phyloP scores from a whole-genome alignment of 2,329 filamentous ascomycete species.

The Alternaria novae-zelandiae region DNA sequence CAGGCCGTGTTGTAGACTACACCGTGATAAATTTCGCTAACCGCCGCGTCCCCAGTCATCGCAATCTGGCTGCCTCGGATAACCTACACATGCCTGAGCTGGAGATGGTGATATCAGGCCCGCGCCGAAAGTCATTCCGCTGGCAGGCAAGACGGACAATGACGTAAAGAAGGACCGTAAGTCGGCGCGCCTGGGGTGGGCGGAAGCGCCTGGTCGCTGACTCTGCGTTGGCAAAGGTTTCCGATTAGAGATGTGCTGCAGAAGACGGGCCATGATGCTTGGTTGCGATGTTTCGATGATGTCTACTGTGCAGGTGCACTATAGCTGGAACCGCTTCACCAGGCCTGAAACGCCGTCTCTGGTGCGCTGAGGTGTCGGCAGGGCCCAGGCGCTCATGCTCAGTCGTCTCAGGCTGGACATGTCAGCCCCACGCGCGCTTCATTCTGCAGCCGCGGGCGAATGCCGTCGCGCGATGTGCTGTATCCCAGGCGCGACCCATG shows the following conservation, averaged over 20 bases:
- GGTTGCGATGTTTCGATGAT: constrained; percentile 4
- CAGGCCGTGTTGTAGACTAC: background rate
- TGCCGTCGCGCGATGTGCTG: constrained; percentile 7
- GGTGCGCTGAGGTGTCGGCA: constrained; percentile 1
- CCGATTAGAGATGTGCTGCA: background rate
- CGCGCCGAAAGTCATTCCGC: constrained; percentile 5
- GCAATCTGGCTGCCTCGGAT: background rate
- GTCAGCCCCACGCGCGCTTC: constrained; percentile 12
- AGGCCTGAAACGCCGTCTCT: constrained; percentile 7
- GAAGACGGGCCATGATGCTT: background rate
- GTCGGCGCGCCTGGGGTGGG: background rate
- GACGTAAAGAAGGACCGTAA: constrained; percentile 11
- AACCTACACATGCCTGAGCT: background rate
- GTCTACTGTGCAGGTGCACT: constrained; percentile 4
- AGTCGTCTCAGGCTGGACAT: constrained; percentile 10
- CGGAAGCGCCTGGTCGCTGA: background rate
- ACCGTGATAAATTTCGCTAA: background rate
- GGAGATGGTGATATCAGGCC: background rate
- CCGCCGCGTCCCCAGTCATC: background rate
- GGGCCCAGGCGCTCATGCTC: constrained; percentile 4
- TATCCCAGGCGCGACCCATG: constrained; percentile 6
- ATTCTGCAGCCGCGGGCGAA: constrained; percentile 4
- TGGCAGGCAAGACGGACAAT: background rate
- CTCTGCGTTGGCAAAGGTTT: background rate
- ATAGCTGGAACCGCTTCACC: constrained; percentile 9